Percentiles rank a stretch among this genome's conserved stretches.
phyloP scores from a whole-genome alignment of 768 basidiomycete genomes.

The Kwoniella dejecticola region DNA sequence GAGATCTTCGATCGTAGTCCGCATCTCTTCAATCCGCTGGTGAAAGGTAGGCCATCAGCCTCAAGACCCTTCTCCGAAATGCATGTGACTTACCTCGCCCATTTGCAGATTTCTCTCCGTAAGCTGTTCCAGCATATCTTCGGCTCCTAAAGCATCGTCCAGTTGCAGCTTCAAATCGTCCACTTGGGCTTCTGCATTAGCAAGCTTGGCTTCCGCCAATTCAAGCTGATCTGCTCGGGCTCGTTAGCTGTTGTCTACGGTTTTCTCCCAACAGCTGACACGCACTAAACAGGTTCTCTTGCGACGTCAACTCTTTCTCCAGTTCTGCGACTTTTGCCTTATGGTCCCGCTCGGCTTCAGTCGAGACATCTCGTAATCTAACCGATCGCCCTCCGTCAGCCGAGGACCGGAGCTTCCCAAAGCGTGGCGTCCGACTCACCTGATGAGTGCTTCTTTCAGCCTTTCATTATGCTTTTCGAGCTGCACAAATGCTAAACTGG shows the following conservation, averaged over 20 bases:
- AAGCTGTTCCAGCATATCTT: constrained; percentile 92
- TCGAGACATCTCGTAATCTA: constrained; percentile 83
- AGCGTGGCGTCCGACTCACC: constrained; percentile 58
- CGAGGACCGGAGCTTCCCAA: not conserved
- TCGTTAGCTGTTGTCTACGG: no score
- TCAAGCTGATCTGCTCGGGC: constrained; percentile 89
- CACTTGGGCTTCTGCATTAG: constrained; percentile 86
- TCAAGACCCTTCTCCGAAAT: constrained; percentile 1
- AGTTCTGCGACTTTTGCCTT: constrained; percentile 77
- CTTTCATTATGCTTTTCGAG: constrained; percentile 96
- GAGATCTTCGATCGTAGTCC: constrained; percentile 91
- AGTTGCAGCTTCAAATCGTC: constrained; percentile 92
- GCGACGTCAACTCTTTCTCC: constrained; percentile 77
- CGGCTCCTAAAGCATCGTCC: constrained; percentile 90
- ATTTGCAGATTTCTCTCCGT: constrained; percentile 91
- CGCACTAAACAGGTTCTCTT: constrained; percentile 79
- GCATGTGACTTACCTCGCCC: constrained; percentile 69
- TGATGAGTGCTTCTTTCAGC: constrained; percentile 87
- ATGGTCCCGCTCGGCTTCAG: constrained; percentile 83
- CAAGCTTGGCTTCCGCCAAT: constrained; percentile 72
- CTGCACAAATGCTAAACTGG: constrained; percentile 65
- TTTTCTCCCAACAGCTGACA: no score
- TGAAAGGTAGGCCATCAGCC: not conserved
- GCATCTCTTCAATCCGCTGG: constrained; percentile 97
- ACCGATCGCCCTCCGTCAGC: not conserved